Base-by-base conservation (phyloP, 208 protist species). In the Chromosphaera perkinsii region DNA sequence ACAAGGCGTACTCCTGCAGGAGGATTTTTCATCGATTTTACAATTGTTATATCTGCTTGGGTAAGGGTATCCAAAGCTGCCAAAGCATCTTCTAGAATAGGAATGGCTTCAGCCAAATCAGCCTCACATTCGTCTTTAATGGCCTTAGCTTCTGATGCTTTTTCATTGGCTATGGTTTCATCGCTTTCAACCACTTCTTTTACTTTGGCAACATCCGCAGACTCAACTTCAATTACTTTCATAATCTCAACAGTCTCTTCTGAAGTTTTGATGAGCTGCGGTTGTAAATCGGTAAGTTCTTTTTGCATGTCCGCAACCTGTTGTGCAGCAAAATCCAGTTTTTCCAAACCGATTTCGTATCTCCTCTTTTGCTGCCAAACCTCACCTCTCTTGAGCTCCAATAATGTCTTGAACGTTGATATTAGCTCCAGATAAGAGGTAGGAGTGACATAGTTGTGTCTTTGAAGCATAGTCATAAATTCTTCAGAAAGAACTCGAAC, bases 11-110 rank as follows among this genome's bases (percentile, higher is more conserved):
- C 94, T 73, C 92, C 91, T 1, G 78, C 66, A 9, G 95, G 95
- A 1, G 94, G 94, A 7, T 83, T 85, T 66, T 91, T 89, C 78
- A 97, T 94, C 39, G 89, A 82, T 2, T 90, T 90, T 68, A 99
- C 91, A 76, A 97, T 93, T 20, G 82, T 88, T 62, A 99, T 93
- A 70, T 98, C 91, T 36, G 81, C 88, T 3, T 86, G 84, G 61
- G 96, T 96, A 26, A 98, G 82, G 68, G 88, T 86, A 64, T 97
- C 91, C 31, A 98, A 81, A 70, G 94, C 90, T 0, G 95, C 94
- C 17, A 97, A 72, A 27, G 95, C 94, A 66, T 94, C 85, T 45
- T 88, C 81, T 27, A 98, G 84, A 73, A 95, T 89, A 9, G 78
- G 86, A 72, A 97, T 78, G 9, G 94, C 93, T 56, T 95, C 91